These are phyloP conservation scores for Trypanosoma rangeli DNA, from an alignment of 208 protist species.

Conservation along the genomic window DNA sequence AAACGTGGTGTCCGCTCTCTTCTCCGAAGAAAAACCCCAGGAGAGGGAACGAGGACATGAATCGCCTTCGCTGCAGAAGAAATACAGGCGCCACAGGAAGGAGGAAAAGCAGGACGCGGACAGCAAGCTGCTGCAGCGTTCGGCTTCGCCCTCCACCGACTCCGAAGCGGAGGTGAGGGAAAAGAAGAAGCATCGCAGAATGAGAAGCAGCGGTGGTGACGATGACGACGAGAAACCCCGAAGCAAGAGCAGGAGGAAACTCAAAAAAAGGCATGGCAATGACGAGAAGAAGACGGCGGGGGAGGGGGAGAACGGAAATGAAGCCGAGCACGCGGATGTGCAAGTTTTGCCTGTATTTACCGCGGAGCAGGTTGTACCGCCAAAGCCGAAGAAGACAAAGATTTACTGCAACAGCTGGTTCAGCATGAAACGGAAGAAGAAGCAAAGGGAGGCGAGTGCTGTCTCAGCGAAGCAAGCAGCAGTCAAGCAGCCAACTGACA, in stretches of 20 bases:
- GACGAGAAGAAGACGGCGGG: background rate
- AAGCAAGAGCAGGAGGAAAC: background rate
- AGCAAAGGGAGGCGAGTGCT: conserved; percentile 18
- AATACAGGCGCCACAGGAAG: conserved; percentile 22
- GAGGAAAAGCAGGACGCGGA: conserved; percentile 13
- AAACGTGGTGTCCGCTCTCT: background rate
- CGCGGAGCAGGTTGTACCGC: background rate
- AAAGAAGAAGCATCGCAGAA: conserved; percentile 6
- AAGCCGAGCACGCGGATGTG: background rate
- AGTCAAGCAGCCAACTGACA: conserved; percentile 11
- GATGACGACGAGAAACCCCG: background rate
- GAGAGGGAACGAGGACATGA: conserved; percentile 14
- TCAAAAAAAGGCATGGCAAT: no score
- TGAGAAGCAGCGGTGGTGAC: background rate
- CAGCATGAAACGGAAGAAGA: background rate
- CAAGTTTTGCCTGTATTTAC: background rate
- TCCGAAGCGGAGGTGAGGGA: background rate
- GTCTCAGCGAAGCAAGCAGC: conserved; percentile 5
- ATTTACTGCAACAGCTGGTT: background rate
- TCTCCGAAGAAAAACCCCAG: conserved; percentile 11
- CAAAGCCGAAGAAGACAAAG: background rate
- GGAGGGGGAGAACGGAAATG: background rate
- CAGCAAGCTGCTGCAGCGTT: conserved; percentile 14
- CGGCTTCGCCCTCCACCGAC: background rate
- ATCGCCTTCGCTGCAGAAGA: conserved; percentile 40